Percentiles rank a stretch among this genome's conserved stretches.
Conservation (phyloP, 768 basidiomycete species). For the Mycena indigotica region DNA sequence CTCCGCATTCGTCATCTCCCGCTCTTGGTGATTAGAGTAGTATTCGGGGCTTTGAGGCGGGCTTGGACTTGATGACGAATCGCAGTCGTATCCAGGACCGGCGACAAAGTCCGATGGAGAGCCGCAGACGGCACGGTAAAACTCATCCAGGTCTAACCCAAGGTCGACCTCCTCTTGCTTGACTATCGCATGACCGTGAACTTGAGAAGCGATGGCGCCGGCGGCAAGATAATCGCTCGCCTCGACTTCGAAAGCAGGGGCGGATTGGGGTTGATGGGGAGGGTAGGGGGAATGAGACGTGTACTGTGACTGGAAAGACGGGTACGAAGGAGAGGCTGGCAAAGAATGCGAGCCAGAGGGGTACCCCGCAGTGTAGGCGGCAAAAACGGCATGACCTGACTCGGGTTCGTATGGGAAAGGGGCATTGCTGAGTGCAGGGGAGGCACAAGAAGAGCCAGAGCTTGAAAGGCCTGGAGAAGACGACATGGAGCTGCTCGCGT, state of each 20-base stretch:
- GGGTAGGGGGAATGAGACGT: background rate
- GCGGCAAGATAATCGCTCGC: background rate
- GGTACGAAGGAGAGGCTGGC: background rate
- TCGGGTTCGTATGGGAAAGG: background rate
- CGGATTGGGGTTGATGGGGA: background rate
- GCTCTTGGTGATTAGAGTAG: background rate
- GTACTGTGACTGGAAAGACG: background rate
- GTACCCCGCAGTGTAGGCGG: background rate
- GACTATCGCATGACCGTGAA: too few species aligned
- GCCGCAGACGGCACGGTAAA: background rate
- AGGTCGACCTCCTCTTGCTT: constrained; percentile 2
- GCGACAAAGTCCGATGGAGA: background rate
- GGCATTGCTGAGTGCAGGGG: background rate
- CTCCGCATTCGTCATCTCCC: background rate
- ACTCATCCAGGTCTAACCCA: background rate
- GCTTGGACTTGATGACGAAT: background rate
- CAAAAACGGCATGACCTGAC: background rate
- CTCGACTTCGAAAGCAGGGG: background rate
- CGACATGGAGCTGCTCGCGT: background rate
- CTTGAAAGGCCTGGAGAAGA: background rate
- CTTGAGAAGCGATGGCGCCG: background rate
- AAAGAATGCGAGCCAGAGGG: background rate
- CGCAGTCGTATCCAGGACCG: background rate
- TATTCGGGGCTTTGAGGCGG: background rate
- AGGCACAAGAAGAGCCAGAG: background rate